Evolutionary conservation across 2,329 filamentous ascomycete species (phyloP), one percentile per base, ranked within the genome.

Genomic region (Periconia sp.): DNA sequence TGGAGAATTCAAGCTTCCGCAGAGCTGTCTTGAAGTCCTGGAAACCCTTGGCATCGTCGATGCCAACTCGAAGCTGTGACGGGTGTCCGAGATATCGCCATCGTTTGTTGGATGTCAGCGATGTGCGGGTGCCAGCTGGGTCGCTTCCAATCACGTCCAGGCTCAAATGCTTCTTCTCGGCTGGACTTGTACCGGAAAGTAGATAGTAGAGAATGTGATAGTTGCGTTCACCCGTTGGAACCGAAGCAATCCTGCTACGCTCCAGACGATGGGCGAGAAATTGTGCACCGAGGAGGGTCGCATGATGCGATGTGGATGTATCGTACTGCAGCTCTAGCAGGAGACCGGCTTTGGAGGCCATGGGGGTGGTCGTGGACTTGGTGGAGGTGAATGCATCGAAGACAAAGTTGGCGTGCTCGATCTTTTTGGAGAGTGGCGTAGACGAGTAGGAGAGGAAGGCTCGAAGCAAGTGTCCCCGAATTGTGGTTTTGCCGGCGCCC

Each of bases 281-380:
- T 73, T 99, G 97, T 57, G 90, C 92, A 73, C 94, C 94, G 53
- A 99, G 89, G 19, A 99, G 79, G 3, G 91, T 85, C 1, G 94
- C 94, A 61, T 88, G 91, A 18, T 88, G 86, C 0, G 86, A 87
- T 0, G 91, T 86, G 0, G 89, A 84, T 1, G 89, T 95, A 68
- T 99, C 92, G 68, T 99, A 99, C 71, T 99, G 94, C 29, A 99
- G 79, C 70, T 99, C 94, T 68, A 94, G 94, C 67, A 95, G 96
- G 12, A 99, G 80, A 50, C 94, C 94, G 9, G 94, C 88, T 71
- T 97, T 97, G 36, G 92, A 97, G 19, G 94, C 94, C 2, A 90
- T 96, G 1, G 92, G 92, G 0, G 92, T 97, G 1, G 92, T 97
- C 23, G 92, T 86, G 2, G 92, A 95, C 75, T 99, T 99, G 18